These are phyloP conservation scores for Pueraria montana DNA, from an alignment of 306 rosid genomes.

Conservation along the genomic window DNA sequence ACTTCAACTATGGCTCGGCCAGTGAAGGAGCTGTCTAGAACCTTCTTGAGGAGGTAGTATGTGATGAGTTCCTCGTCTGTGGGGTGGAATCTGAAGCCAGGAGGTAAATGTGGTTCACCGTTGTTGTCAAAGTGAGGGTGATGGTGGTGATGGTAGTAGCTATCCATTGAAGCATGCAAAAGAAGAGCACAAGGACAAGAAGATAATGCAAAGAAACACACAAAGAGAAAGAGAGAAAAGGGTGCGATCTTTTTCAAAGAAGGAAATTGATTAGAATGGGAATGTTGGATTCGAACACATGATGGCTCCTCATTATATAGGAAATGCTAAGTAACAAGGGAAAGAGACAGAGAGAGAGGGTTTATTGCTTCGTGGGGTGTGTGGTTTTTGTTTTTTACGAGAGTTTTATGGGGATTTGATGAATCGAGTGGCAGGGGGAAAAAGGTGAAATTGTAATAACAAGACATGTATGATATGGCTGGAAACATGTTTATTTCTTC, in stretches of 20 bases:
- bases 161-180: constrained; percentile 41
- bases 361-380: not conserved
- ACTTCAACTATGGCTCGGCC: constrained; percentile 89
- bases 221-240: not conserved
- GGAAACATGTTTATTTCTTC: not conserved
- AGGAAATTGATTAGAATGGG: constrained; percentile 15
- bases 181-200: not conserved
- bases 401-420: constrained; percentile 59
- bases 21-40: constrained; percentile 69
- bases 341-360: not conserved
- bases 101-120: constrained; percentile 63
- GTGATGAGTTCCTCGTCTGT: constrained; percentile 90
- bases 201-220: not conserved
- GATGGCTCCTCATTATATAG: constrained; percentile 25
- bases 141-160: not conserved
- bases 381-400: not conserved
- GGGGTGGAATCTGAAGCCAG: constrained; percentile 93
- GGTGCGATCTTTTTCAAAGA: not conserved
- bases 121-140: constrained; percentile 22
- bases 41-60: constrained; percentile 86
- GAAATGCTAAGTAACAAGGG: not conserved
- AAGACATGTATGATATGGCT: not conserved
- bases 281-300: constrained; percentile 25
- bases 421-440: constrained; percentile 56
- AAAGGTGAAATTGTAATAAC: constrained; percentile 24